Evolutionary conservation across 768 basidiomycete genomes (phyloP), one percentile per base, ranked within the genome.

Genomic region (Clitopilus hobsonii): DNA sequence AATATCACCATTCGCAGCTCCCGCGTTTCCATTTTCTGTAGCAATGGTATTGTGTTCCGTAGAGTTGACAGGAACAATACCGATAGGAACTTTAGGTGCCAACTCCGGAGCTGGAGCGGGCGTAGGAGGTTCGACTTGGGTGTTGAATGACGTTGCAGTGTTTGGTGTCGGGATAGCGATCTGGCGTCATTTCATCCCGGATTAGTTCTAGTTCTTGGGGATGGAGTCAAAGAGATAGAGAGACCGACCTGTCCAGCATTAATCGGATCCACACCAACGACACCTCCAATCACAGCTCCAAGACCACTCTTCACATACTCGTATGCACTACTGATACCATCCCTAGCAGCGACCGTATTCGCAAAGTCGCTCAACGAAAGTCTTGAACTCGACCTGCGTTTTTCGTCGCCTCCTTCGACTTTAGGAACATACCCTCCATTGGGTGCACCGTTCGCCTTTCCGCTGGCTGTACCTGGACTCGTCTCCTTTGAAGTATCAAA

Each of bases 61-160:
- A 4, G 69, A 73, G 54, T 74, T 75, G 48, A 77, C 73, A 13
- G 76, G 74, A 3, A 75, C 64, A 41, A 74, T 71, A 56, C 67
- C 28, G 13, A 77, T 70, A 36, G 73, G 71, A 2, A 75, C 63
- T 16, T 45, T 38, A 23, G 61, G 59, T 16, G 55, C 30, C 20
- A 30, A 56, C 28, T 56, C 50, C 27, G 52, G 18, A 18, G n/a
- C 41, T 29, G 25, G 56, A 26, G 23, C 47, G n/a, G 56, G 53
- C 6, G 50, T 56, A 18, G 53, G 11, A 45, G 41, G 18, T 20
- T 16, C n/a, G 22, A 45, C 22, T 20, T 18, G n/a, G 41, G 5
- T 54, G 41, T 45, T 58, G 32, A 66, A 65, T 25, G 56, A 56
- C 30, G 58, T 54, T 23, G 66, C 63, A 13, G 62, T 53, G 29